Percentiles rank a stretch among this genome's conserved stretches.
phyloP scores from a whole-genome alignment of 495 filamentous ascomycete species.

The Immersiella caudata region DNA sequence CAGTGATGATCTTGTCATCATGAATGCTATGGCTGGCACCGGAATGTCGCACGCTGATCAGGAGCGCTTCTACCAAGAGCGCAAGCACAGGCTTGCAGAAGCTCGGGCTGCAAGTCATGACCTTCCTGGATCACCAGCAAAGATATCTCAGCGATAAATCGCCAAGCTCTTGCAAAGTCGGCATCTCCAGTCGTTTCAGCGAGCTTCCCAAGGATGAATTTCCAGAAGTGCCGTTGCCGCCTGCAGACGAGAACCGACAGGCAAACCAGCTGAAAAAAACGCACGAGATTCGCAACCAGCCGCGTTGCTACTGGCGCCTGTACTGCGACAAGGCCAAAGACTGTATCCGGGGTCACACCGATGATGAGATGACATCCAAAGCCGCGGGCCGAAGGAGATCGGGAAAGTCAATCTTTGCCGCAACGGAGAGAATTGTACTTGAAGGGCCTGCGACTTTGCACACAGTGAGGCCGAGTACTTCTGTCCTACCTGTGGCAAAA shows the following conservation, averaged over 20 bases:
- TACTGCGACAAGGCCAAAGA: conserved; percentile 11
- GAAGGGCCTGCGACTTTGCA: conserved; percentile 9
- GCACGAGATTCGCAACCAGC: neutral
- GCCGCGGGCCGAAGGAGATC: conserved; percentile 1
- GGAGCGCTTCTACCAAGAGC: conserved; percentile 6
- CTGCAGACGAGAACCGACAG: neutral
- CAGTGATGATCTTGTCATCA: conserved; percentile 19
- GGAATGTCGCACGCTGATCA: neutral
- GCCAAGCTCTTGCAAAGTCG: neutral
- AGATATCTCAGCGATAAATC: neutral
- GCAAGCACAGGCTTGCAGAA: conserved; percentile 14
- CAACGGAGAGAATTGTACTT: neutral
- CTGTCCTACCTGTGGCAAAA: conserved; percentile 19
- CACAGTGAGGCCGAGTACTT: conserved; percentile 14
- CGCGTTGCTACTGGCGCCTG: conserved; percentile 7
- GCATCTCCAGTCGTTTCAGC: conserved; percentile 16
- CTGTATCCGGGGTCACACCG: conserved; percentile 19
- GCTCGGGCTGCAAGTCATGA: conserved; percentile 11
- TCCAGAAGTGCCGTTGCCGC: neutral
- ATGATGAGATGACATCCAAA: conserved; percentile 7
- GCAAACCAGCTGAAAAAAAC: neutral
- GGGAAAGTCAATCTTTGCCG: conserved; percentile 3
- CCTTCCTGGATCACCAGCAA: conserved; percentile 13
- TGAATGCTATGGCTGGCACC: conserved; percentile 9
- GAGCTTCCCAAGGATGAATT: neutral